A percentile compares a stretch with the other conserved stretches of the same genome.
These are phyloP conservation scores for Xylaria nigripes DNA, from an alignment of 495 filamentous ascomycete genomes.

Conservation along the genomic window DNA sequence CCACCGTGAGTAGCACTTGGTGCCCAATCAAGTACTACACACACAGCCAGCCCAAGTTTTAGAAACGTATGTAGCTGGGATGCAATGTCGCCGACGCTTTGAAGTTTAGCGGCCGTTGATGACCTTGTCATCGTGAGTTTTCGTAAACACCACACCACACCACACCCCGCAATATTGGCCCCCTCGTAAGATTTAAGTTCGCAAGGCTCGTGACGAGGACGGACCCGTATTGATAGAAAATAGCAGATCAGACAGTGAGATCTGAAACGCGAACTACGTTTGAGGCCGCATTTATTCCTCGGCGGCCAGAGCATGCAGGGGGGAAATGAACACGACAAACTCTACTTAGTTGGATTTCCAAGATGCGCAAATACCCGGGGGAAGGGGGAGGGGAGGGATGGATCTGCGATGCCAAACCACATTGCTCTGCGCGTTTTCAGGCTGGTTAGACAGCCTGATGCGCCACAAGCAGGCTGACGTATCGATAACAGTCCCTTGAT, in stretches of 20 bases:
- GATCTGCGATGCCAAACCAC: neutral
- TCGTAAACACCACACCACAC: neutral
- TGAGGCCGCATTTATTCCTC: neutral
- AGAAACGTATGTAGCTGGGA: neutral
- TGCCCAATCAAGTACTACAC: neutral
- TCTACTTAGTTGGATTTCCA: neutral
- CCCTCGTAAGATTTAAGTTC: neutral
- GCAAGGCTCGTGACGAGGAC: neutral
- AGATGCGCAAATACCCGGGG: neutral
- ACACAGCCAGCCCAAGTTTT: no score
- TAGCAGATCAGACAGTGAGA: neutral
- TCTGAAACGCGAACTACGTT: constrained; percentile 2
- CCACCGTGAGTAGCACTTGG: neutral
- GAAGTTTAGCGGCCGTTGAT: neutral
- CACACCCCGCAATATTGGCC: neutral
- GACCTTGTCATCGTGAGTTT: neutral
- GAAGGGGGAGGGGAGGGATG: neutral
- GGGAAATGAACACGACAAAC: neutral
- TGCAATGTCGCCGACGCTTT: neutral
- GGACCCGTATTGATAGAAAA: neutral
- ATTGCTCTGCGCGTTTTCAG: neutral
- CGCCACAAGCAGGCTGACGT: neutral
- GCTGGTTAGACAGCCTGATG: neutral
- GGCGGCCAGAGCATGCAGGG: neutral
- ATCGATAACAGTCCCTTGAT: neutral